These are phyloP conservation scores for Dendrostoma leiphaemia DNA, from an alignment of 2,329 filamentous ascomycete genomes.

Conservation along the genomic window DNA sequence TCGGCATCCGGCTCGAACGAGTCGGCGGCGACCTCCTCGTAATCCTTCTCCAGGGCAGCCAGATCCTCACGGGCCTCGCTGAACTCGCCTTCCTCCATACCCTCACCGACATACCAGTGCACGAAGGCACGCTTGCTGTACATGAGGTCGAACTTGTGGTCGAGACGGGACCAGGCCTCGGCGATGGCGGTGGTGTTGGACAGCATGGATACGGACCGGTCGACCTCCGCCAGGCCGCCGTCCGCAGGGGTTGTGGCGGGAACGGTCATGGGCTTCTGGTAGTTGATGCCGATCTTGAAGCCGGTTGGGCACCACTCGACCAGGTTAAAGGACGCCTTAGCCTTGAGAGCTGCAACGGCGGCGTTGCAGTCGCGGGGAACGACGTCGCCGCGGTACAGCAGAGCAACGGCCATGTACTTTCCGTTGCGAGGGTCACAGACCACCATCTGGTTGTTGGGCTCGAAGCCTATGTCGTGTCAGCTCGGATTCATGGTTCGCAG, in stretches of 20 bases:
- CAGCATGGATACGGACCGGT: slow-evolving; percentile 67
- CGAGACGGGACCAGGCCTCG: slow-evolving; percentile 70
- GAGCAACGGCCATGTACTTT: slow-evolving; percentile 74
- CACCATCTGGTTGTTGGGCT: slow-evolving; percentile 79
- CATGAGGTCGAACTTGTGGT: slow-evolving; percentile 77
- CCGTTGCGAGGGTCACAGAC: slow-evolving; percentile 72
- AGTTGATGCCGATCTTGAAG: slow-evolving; percentile 76
- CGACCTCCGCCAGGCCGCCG: slow-evolving; percentile 59
- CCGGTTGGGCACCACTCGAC: slow-evolving; percentile 75
- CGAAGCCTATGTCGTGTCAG: slow-evolving; percentile 55
- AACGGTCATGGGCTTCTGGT: slow-evolving; percentile 64
- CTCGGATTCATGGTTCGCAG: neutral
- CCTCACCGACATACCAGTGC: slow-evolving; percentile 82
- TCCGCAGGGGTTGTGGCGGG: slow-evolving; percentile 50
- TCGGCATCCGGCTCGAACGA: slow-evolving; percentile 63
- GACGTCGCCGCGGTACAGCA: slow-evolving; percentile 70
- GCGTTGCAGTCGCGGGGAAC: slow-evolving; percentile 68
- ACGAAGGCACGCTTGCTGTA: slow-evolving; percentile 76
- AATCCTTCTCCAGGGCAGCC: slow-evolving; percentile 81
- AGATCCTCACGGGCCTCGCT: slow-evolving; percentile 84
- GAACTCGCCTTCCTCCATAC: slow-evolving; percentile 92
- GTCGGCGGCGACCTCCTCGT: slow-evolving; percentile 80
- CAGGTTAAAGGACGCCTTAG: slow-evolving; percentile 70
- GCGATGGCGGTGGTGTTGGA: slow-evolving; percentile 75
- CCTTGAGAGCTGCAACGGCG: slow-evolving; percentile 66